A percentile compares a stretch with the other conserved stretches of the same genome.
Evolutionary conservation across 2,329 filamentous ascomycete species (phyloP).

Genomic region (Thelonectria blattea): DNA sequence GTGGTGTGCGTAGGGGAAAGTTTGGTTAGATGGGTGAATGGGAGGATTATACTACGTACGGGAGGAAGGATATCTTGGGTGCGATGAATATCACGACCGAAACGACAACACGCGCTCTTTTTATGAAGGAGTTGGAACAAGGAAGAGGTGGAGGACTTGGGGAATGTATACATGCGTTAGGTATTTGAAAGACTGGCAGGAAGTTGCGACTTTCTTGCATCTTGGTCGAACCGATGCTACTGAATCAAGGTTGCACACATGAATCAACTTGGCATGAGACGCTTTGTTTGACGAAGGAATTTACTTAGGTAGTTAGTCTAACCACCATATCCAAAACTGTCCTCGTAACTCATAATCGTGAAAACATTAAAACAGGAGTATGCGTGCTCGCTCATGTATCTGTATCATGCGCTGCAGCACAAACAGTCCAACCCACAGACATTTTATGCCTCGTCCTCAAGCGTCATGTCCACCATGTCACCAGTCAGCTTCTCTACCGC

Average conservation of each 20-base stretch:
- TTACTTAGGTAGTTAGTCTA: neutral
- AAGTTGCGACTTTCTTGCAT: neutral
- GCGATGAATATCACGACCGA: constrained; percentile 13
- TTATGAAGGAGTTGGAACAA: neutral
- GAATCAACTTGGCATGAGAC: neutral
- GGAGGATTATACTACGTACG: neutral
- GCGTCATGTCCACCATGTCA: constrained; percentile 37
- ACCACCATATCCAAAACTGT: too few relatives aligned
- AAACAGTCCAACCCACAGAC: neutral
- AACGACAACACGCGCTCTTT: constrained; percentile 2
- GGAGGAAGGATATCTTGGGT: neutral
- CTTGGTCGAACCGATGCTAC: neutral
- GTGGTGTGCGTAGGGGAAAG: neutral
- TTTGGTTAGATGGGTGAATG: neutral
- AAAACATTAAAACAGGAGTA: neutral
- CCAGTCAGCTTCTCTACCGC: constrained; percentile 31
- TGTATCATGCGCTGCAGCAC: neutral
- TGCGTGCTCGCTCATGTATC: neutral
- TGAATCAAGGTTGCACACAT: neutral
- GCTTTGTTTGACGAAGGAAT: neutral
- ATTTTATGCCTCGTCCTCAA: constrained; percentile 29
- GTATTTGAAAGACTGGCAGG: neutral
- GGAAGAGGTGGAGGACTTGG: neutral
- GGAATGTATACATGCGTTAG: neutral
- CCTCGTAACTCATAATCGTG: neutral